These are phyloP conservation scores for Graphilbum ipis-grandicollis DNA, from an alignment of 2,329 filamentous ascomycete genomes.

Conservation along the genomic window DNA sequence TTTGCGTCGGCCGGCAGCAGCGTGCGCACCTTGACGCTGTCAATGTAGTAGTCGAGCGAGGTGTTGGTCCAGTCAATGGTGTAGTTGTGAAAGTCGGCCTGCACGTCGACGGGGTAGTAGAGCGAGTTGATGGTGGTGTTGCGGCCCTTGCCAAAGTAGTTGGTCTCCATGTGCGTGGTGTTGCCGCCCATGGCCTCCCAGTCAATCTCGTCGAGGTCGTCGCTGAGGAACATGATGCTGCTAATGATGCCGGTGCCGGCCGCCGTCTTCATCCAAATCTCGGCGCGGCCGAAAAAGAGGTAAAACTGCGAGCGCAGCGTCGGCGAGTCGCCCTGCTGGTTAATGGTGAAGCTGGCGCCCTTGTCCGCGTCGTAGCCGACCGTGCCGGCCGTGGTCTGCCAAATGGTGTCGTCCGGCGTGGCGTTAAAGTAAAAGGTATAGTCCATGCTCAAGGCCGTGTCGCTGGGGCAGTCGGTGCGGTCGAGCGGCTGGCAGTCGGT, in stretches of 20 bases:
- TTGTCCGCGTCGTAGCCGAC: conserved; percentile 37
- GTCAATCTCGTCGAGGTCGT: conserved; percentile 76
- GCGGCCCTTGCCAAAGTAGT: conserved; percentile 65
- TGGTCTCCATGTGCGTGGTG: conserved; percentile 44
- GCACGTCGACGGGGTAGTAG: conserved; percentile 36
- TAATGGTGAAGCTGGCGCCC: conserved; percentile 60
- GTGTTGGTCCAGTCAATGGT: conserved; percentile 57
- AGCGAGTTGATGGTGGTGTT: conserved; percentile 33
- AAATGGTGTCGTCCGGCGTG: conserved; percentile 36
- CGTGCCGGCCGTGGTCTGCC: conserved; percentile 50
- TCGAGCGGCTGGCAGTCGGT: conserved; percentile 66
- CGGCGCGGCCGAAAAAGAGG: conserved; percentile 70
- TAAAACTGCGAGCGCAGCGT: conserved; percentile 68
- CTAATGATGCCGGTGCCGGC: conserved; percentile 61
- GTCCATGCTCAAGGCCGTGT: conserved; percentile 51
- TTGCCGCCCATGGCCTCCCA: conserved; percentile 67
- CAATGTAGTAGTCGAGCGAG: conserved; percentile 50
- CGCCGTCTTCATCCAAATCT: conserved; percentile 63
- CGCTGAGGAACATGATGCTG: conserved; percentile 67
- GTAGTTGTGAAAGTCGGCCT: conserved; percentile 55
- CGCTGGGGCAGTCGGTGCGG: conserved; percentile 44
- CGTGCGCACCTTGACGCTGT: conserved; percentile 46
- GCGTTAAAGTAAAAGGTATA: conserved; percentile 48
- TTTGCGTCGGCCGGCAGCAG: conserved; percentile 44
- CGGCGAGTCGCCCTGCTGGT: conserved; percentile 53